A percentile compares a stretch with the other conserved stretches of the same genome.
phyloP scores from a whole-genome alignment of 2,329 filamentous ascomycete species.

The Ceratocystiopsis minuta region DNA sequence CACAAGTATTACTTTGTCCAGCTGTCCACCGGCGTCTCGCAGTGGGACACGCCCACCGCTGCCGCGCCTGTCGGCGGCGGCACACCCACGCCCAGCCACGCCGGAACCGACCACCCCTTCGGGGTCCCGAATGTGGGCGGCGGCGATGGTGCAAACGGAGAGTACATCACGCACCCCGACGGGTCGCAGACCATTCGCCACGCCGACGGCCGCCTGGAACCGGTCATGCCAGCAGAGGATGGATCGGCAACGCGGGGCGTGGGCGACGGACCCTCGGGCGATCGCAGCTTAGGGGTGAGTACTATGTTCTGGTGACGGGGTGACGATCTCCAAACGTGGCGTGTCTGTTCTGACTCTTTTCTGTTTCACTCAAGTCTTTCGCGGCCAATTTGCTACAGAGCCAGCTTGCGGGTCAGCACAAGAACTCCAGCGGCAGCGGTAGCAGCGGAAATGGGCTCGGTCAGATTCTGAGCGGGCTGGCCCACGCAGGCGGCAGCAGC shows the following conservation, averaged over 20 bases:
- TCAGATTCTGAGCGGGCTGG: slow-evolving; percentile 26
- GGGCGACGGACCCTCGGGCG: slow-evolving; percentile 17
- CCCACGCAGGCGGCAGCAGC: slow-evolving; percentile 14
- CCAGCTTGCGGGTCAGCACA: slow-evolving; percentile 26
- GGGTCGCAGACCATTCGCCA: slow-evolving; percentile 43
- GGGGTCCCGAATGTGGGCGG: slow-evolving; percentile 23
- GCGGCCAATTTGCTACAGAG: slow-evolving; percentile 38
- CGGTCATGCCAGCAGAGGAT: slow-evolving; percentile 27
- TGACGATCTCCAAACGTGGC: no score
- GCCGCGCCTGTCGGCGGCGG: slow-evolving; percentile 40
- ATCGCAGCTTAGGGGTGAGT: slow-evolving; percentile 48
- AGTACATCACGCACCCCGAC: slow-evolving; percentile 43
- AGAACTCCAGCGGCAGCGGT: slow-evolving; percentile 16
- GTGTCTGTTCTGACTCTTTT: slow-evolving; percentile 6
- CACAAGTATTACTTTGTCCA: slow-evolving; percentile 57
- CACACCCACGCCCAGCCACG: slow-evolving; percentile 32
- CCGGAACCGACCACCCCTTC: slow-evolving; percentile 42
- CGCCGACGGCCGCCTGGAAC: slow-evolving; percentile 42
- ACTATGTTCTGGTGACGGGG: neutral
- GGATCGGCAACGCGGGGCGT: slow-evolving; percentile 26
- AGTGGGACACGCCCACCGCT: slow-evolving; percentile 55
- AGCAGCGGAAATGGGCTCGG: slow-evolving; percentile 26
- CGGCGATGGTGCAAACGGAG: slow-evolving; percentile 11
- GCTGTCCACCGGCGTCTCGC: slow-evolving; percentile 51
- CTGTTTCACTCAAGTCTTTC: slow-evolving; percentile 26